phyloP scores from a whole-genome alignment of 1,284 basidiomycete genomes.

The Ustilago lituana region DNA sequence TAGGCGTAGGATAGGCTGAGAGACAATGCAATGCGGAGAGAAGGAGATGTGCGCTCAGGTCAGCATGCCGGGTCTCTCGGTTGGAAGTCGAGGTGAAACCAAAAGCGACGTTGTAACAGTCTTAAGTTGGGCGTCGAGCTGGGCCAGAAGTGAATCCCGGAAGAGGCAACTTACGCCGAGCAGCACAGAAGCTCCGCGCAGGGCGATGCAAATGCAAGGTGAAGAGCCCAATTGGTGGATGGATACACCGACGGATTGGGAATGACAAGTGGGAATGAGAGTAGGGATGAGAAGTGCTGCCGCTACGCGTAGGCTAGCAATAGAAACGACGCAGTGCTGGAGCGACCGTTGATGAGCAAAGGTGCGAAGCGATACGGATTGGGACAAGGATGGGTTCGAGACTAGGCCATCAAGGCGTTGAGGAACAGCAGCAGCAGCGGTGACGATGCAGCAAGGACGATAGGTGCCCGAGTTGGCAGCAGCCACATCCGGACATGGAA shows the following conservation, averaged over 20 bases:
- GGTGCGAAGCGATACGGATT: conserved; percentile 9
- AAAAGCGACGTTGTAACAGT: background rate
- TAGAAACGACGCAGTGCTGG: background rate
- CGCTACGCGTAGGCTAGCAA: background rate
- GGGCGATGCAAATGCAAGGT: background rate
- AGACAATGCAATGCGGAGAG: conserved; percentile 34
- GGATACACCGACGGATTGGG: conserved; percentile 36
- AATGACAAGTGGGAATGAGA: conserved; percentile 1
- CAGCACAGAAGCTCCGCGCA: conserved; percentile 14
- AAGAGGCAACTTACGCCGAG: conserved; percentile 38
- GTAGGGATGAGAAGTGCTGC: background rate
- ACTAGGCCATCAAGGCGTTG: background rate
- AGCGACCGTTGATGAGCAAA: conserved; percentile 8
- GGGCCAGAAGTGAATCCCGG: conserved; percentile 2
- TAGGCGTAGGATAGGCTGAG: conserved; percentile 23
- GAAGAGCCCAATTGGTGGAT: background rate
- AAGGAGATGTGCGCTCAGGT: conserved; percentile 14
- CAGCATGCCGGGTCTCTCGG: conserved; percentile 41
- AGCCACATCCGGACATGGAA: conserved; percentile 38
- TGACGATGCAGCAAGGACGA: conserved; percentile 14
- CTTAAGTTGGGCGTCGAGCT: background rate
- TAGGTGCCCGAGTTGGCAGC: conserved; percentile 17
- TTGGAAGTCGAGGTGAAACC: conserved; percentile 28
- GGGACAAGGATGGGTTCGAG: background rate
- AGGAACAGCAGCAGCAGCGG: conserved; percentile 6